Base-by-base conservation (phyloP, 2,329 filamentous ascomycete species). In the Graphilbum fragrans region DNA sequence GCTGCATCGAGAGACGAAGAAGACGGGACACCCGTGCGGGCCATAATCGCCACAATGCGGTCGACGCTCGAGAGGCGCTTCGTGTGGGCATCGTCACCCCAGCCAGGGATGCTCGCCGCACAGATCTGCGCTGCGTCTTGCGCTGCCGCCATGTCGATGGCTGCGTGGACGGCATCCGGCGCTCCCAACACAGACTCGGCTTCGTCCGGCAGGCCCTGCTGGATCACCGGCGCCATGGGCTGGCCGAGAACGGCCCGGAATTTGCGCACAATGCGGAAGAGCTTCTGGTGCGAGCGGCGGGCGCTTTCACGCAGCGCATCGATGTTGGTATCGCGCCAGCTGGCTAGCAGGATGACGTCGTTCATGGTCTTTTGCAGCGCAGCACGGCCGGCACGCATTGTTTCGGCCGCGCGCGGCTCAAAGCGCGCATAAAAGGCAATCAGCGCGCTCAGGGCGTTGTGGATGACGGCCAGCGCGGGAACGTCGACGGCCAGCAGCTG, bases 301-400 rank as follows among this genome's bases (percentile, higher is more conserved):
- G 92, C 87, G 58, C 90, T 96, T 55, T 95, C 87, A 49, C 81
- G 77, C 16, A 98, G 66, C 1, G 86, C 85, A 37, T 82, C 81
- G 47, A 98, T 93, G 53, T 96, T 98, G 19, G 86, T 94, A 52
- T 98, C 92, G 58, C 94, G 95, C 93, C 93, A 98, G 59, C 87
- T 95, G 8, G 88, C 87, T 52, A 98, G 67, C 40, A 94, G 77
- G 16, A 98, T 73, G n/a, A 95, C 80, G 51, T 96, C 85, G 56
- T 83, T 90, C 72, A 96, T 86, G 43, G 86, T 79, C 60, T 87
- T 94, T 58, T 96, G 90, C n/a, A 96, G 70, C 0, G 72, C 69
- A 7, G 69, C 65, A 42, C 86, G 77, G n/a, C 80, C 83, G 35
- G 74, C 75, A 18, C 64, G 63, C 29, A 95, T 70, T 1, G 69